These are phyloP conservation scores for Colletotrichum cereale DNA, from an alignment of 2,329 filamentous ascomycete species.

Conservation along the genomic window DNA sequence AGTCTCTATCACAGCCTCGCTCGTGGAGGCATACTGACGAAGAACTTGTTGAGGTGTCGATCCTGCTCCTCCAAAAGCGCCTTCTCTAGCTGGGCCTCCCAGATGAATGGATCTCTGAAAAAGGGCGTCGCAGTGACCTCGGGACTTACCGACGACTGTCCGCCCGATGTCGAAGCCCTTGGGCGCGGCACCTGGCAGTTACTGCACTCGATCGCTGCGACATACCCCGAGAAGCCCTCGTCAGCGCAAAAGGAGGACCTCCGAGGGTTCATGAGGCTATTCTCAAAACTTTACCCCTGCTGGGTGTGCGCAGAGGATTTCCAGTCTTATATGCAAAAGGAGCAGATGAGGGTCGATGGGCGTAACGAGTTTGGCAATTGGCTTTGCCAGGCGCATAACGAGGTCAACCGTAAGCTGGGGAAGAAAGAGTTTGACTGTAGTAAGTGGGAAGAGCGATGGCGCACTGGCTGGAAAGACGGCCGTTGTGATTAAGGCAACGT, in stretches of 20 bases:
- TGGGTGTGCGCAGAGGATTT: slow-evolving; percentile 97
- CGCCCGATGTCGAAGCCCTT: slow-evolving; percentile 88
- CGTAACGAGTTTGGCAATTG: slow-evolving; percentile 81
- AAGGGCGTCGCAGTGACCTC: slow-evolving; percentile 49
- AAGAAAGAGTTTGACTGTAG: slow-evolving; percentile 92
- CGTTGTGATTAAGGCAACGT: slow-evolving; percentile 65
- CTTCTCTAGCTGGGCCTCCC: slow-evolving; percentile 71
- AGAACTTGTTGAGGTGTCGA: slow-evolving; percentile 69
- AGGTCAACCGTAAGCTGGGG: slow-evolving; percentile 89
- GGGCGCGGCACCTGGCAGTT: slow-evolving; percentile 94
- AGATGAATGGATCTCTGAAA: slow-evolving; percentile 59
- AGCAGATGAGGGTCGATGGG: slow-evolving; percentile 71
- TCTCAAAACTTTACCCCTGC: slow-evolving; percentile 92
- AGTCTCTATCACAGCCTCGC: not conserved
- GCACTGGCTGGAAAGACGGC: slow-evolving; percentile 85
- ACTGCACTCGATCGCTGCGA: slow-evolving; percentile 89
- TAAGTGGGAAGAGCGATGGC: slow-evolving; percentile 94
- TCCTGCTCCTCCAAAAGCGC: slow-evolving; percentile 69
- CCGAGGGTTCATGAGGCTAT: slow-evolving; percentile 80
- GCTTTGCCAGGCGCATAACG: slow-evolving; percentile 90
- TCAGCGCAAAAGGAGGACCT: slow-evolving; percentile 80
- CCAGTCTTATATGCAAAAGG: slow-evolving; percentile 80
- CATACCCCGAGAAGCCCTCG: slow-evolving; percentile 81
- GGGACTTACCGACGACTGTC: slow-evolving; percentile 74
- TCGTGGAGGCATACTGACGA: slow-evolving; percentile 10